These are phyloP conservation scores for Rhodotorula sp. DNA, from an alignment of 1,284 basidiomycete species.

Conservation along the genomic window DNA sequence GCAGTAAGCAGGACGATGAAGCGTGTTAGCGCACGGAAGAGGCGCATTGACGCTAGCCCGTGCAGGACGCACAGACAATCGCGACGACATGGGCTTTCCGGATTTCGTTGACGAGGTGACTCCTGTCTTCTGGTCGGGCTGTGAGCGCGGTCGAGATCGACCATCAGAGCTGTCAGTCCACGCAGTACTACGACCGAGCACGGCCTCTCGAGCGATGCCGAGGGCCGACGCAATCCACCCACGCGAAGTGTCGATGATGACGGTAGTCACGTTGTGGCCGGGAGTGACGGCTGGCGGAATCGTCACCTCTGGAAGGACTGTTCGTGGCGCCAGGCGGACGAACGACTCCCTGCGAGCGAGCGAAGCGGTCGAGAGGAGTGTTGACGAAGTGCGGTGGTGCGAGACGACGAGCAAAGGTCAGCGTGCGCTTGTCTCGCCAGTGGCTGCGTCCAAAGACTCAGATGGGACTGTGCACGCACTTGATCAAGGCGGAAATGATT, in stretches of 20 bases:
- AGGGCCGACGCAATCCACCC: neutral
- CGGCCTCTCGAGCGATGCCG: neutral
- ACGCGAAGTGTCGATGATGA: constrained; percentile 94
- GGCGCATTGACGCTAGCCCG: neutral
- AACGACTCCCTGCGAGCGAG: constrained; percentile 34
- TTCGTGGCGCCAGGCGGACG: constrained; percentile 58
- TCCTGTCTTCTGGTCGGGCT: constrained; percentile 75
- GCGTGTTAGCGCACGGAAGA: neutral
- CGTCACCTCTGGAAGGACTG: constrained; percentile 91
- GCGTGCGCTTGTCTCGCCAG: neutral
- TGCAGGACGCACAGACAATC: constrained; percentile 63
- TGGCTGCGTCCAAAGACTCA: neutral
- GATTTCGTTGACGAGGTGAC: constrained; percentile 89
- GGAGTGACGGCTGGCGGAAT: constrained; percentile 94
- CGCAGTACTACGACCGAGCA: constrained; percentile 31
- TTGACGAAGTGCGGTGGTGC: neutral
- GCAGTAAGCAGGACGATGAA: too few species aligned
- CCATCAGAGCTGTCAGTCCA: neutral
- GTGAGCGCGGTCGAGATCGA: constrained; percentile 28
- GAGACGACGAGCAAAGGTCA: neutral
- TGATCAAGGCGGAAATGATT: constrained; percentile 82
- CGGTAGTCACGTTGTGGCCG: constrained; percentile 84
- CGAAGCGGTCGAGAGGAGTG: constrained; percentile 8
- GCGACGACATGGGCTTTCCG: constrained; percentile 97
- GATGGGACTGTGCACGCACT: constrained; percentile 24